Evolutionary conservation across 2,329 filamentous ascomycete species (phyloP), one percentile per base, ranked within the genome.

Genomic region (Fusarium sarcochroum): DNA sequence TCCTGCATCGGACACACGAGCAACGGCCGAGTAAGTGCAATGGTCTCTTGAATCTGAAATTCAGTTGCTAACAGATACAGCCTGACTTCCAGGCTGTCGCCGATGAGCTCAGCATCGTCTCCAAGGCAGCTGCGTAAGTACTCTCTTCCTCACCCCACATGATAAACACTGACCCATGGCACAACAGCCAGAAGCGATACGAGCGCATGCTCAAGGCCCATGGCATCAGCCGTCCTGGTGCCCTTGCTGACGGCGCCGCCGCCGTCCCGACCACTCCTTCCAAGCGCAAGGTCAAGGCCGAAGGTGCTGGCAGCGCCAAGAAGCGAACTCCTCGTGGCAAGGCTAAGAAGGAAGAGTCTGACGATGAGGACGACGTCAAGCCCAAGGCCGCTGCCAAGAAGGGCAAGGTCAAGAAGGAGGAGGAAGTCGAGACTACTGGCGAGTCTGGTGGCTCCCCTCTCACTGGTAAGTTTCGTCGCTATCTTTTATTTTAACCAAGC

Each of bases 101-200:
- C 13, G 80, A 83, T 17, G 89, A 92, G 71, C 87, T 89, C 41
- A 79, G 77, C 21, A 90, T 93, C 37, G 83, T 90, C 34, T 83
- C 80, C 77, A 91, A 91, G 78, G 89, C 86, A 15, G 91, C 91
- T 21, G 90, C 90, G 91, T 93, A 85, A 84, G 90, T 86, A 18
- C 25, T 41, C 3, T 44, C 15, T 15, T 18, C 20, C 14, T 41
- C 30, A 27, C 25, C 7, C 15, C 3, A 10, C 10, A 15, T 21
- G 25, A 3, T 35, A 41, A 34, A 46, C 44, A 35, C 41, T 58
- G 27, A 59, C 46, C 20, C 48, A 23, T 37, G 17, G 32, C 32
- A 8, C 18, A 58, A 63, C 72, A 92, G 90, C 2, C 86, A 89
- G 66, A 92, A 92, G 78, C 82, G 90, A 70, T 92, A 90, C 72